Percentiles rank a stretch among this genome's conserved stretches.
phyloP scores from a whole-genome alignment of 2,329 filamentous ascomycete species.

The Lojkania enalia region DNA sequence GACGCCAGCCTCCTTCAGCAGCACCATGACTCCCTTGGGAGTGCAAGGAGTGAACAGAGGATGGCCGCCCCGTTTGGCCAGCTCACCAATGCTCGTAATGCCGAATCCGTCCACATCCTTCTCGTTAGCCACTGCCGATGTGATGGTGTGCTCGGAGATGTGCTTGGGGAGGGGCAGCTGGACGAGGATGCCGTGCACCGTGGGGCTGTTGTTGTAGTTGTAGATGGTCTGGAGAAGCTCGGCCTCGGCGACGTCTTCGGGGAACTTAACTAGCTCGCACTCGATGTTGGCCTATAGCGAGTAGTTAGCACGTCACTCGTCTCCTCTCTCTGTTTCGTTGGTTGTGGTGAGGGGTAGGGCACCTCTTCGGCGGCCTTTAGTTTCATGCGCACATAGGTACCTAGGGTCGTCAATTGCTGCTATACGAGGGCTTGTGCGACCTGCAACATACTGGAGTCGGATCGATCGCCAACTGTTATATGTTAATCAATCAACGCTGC shows the following conservation, averaged over 20 bases:
- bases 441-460: constrained; percentile 78
- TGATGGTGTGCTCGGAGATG: constrained; percentile 87
- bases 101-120: constrained; percentile 99
- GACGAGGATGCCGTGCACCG: constrained; percentile 89
- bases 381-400: constrained; percentile 99
- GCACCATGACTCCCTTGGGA: constrained; percentile 93
- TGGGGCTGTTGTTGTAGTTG: constrained; percentile 80
- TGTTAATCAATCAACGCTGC: constrained; percentile 12
- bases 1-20: constrained; percentile 82
- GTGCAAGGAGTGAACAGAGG: constrained; percentile 94
- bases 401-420: constrained; percentile 52
- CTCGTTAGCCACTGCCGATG: constrained; percentile 85
- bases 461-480: constrained; percentile 87
- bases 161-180: constrained; percentile 88
- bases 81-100: constrained; percentile 89
- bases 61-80: constrained; percentile 90
- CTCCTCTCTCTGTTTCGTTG: background rate
- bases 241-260: constrained; percentile 77
- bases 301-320: background rate
- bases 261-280: constrained; percentile 83
- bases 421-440: background rate
- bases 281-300: constrained; percentile 74
- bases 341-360: constrained; percentile 27
- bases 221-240: constrained; percentile 84
- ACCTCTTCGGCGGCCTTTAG: constrained; percentile 94